Base-by-base conservation (phyloP, 2,329 filamentous ascomycete genomes). In the Talaromyces funiculosus region DNA sequence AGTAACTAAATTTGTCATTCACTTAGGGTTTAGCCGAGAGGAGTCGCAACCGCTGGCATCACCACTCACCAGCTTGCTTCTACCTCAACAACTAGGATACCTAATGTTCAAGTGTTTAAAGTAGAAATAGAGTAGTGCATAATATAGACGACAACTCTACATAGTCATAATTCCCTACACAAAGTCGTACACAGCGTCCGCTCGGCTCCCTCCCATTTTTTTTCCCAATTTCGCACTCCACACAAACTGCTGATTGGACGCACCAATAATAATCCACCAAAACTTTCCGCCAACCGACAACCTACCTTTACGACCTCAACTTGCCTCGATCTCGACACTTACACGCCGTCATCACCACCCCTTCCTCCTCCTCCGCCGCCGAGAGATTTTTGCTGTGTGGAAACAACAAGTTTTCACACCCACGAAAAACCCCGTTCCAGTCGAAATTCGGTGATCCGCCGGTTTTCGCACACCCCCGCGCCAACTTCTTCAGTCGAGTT, bases 1-100 rank as follows among this genome's bases (percentile, higher is more conserved):
- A 31, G 47, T 51, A 33, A 35, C 47, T 29, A 51, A 51, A 35
- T 51, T 12, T 8, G 53, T 42, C 35, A 43, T 47, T 47, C 12
- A 16, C 55, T 71, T 74, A 74, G 72, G 72, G 71, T 73, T 74
- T 74, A 74, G 71, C 72, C 72, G 72, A 74, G 72, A 66, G 67
- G 62, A 61, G 65, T 66, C 69, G 68, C 69, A 65, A 62, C 67
- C 61, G 62, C 38, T 31, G 22, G 43, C 29, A 20, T 31, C 54
- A 38, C 18, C 24, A 43, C 16, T 57, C 29, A 49, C 14, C 26
- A 47, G 20, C 14, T 26, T 16, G 38, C 20, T 8, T 20, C 24
- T 31, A 3, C 14, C 9, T 43, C 12, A 33, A 1, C 8, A 18
- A 12, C 7, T 16, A 31, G 10, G n/a, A 57, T 16, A 49, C n/a